Base-by-base conservation (phyloP, 2,329 filamentous ascomycete genomes). In the Mycogone perniciosa region DNA sequence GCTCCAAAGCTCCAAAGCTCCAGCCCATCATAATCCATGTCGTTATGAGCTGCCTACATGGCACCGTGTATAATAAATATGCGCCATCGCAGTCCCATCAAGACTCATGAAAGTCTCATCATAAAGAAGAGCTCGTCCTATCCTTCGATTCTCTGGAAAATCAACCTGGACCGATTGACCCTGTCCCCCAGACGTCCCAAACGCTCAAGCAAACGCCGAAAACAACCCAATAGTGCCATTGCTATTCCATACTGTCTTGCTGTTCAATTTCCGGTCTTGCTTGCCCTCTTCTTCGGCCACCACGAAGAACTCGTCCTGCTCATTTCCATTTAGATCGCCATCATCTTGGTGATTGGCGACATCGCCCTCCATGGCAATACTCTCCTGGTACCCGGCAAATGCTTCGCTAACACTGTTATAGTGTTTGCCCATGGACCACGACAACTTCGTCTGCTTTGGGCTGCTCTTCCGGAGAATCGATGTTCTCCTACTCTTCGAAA, bases 401-500 rank as follows among this genome's bases (percentile, higher is more conserved):
- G 61, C 60, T 35, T 66, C 61, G 39, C 62, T 62, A 3, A 67
- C 63, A 31, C 62, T 66, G 44, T 53, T 57, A 50, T 59, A 67
- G 11, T 60, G 57, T 20, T 44, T 54, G 4, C 39, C 52, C 2
- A 44, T 26, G 2, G 53, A 56, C 63, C 63, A 65, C 1, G 57
- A 31, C 2, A 59, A 27, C 4, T 46, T 62, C 13, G 55, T 57
- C 31, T 62, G 61, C 37, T 56, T 62, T 39, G 52, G 52, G 57
- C 40, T 60, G 56, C 43, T 38, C 20, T 55, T 55, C 46, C 0
- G 20, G 45, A 26, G 38, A 7, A 31, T 10, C 38, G 7, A 31
- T 49, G 33, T 52, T 9, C 55, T 54, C 53, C 63, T 64, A 42
- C 60, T 62, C 20, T 57, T 64, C 3, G 41, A 48, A 9, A 57